Percentiles rank a stretch among this genome's conserved stretches.
Conservation (phyloP, 176 grass and related monocot species). For the Lolium perenne region DNA sequence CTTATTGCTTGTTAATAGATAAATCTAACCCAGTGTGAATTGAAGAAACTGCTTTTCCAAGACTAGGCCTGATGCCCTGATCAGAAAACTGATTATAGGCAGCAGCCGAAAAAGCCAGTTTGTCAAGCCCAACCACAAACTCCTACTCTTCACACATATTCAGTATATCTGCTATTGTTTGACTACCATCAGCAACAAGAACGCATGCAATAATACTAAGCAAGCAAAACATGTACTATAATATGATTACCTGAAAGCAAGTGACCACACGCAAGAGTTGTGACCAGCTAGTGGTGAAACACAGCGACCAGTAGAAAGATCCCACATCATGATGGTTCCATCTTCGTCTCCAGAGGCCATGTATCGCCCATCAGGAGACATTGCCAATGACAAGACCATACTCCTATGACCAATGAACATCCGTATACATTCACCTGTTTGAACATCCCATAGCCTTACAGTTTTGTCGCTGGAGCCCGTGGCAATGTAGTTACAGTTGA, state of each 20-base stretch:
- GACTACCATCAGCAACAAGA: constrained; percentile 12
- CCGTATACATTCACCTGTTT: constrained; percentile 85
- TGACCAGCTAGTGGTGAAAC: constrained; percentile 88
- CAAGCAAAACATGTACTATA: neutral
- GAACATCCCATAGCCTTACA: constrained; percentile 94
- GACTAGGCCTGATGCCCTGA: neutral
- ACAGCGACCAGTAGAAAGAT: constrained; percentile 78
- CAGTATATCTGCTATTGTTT: neutral
- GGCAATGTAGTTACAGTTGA: constrained; percentile 96
- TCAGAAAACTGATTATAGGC: constrained; percentile 11
- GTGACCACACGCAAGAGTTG: constrained; percentile 87
- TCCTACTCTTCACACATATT: constrained; percentile 12
- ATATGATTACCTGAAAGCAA: constrained; percentile 82
- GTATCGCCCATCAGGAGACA: constrained; percentile 93
- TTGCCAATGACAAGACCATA: constrained; percentile 90
- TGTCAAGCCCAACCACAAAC: constrained; percentile 30
- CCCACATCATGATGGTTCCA: constrained; percentile 97
- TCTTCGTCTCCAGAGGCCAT: constrained; percentile 97
- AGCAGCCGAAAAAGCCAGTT: neutral
- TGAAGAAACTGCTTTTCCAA: constrained; percentile 3
- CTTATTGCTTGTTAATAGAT: neutral
- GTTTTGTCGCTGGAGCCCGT: constrained; percentile 96
- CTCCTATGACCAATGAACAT: constrained; percentile 98
- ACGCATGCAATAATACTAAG: constrained; percentile 3
- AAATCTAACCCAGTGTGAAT: constrained; percentile 20